Base-by-base conservation (phyloP, 169 alveolate species). In the Cryptosporidium viatorum region DNA sequence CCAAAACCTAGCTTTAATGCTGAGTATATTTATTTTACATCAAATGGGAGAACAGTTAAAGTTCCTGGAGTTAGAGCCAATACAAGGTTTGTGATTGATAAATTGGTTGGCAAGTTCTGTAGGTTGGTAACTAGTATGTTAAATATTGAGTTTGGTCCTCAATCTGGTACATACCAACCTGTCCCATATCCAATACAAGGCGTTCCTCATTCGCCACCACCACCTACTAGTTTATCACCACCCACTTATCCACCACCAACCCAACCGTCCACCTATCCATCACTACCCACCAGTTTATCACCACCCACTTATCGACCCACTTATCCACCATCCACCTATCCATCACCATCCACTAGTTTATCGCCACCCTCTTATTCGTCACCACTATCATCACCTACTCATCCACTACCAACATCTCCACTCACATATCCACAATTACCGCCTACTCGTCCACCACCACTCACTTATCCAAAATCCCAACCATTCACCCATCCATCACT, bases 151-250 rank as follows among this genome's bases (percentile, higher is more conserved):
- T 52, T n/a, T 18, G 62, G 0, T 1, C 4, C 62, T 7, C 21
- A 23, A 6, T 7, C 62, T 52, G 8, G n/a, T 55, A n/a, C 37
- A 55, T 0, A 26, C 18, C 67, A 48, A 2, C 70, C 86, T 1
- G 1, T 26, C 6, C n/a, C 60, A 1, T 45, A 71, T 48, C 43
- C 18, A 3, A 4, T 16, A 1, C 71, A 65, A 21, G 3, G n/a
- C n/a, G n/a, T n/a, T n/a, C n/a, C n/a, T n/a, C n/a, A n/a, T n/a
- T n/a, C 29, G 1, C 75, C 75, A 37, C 39, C 23, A 23, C 45
- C 26, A 26, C 43, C 70, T n/a, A n/a, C n/a, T n/a, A n/a, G n/a
- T n/a, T n/a, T n/a, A 60, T n/a, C 70, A 23, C 26, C 70, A 60
- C 70, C 45, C 8, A 6, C 70, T 26, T 26, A 26, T 3, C 41